A percentile compares a stretch with the other conserved stretches of the same genome.
These are phyloP conservation scores for Citrus reticulata DNA, from an alignment of 345 rosid genomes.

Conservation along the genomic window DNA sequence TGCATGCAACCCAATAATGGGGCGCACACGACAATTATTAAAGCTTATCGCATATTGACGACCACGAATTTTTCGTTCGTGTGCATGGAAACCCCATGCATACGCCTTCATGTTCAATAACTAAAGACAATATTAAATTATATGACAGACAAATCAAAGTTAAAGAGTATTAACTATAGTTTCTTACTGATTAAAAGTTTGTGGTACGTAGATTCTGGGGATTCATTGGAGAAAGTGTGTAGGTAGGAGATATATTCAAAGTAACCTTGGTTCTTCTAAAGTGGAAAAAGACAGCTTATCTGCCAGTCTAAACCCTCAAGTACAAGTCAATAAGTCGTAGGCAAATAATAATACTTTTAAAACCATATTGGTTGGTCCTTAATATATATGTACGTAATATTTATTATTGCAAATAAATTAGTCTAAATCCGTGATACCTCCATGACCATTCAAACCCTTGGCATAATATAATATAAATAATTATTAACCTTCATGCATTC, in stretches of 20 bases:
- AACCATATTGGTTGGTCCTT: background rate
- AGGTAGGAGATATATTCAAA: background rate
- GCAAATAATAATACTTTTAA: no score
- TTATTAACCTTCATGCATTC: background rate
- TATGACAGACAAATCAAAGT: no score
- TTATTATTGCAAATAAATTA: no score
- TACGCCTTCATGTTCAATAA: background rate
- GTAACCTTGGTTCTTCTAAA: background rate
- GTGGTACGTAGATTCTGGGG: background rate
- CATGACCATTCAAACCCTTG: no score
- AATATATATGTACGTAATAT: no score
- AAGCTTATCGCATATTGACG: background rate
- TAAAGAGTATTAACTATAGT: no score
- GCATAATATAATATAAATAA: no score
- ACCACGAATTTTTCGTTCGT: background rate
- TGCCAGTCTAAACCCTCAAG: background rate
- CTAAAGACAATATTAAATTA: background rate
- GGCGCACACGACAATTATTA: background rate
- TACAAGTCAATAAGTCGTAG: background rate
- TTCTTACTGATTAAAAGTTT: background rate
- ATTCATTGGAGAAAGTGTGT: background rate
- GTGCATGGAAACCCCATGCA: slow-evolving; percentile 4
- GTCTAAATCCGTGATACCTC: no score
- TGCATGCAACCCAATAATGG: background rate
- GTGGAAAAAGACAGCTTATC: background rate